Percentiles rank a stretch among this genome's conserved stretches.
Evolutionary conservation across 352 stramenopile genomes (phyloP).

Genomic region (Thalassiosira mediterranea): DNA sequence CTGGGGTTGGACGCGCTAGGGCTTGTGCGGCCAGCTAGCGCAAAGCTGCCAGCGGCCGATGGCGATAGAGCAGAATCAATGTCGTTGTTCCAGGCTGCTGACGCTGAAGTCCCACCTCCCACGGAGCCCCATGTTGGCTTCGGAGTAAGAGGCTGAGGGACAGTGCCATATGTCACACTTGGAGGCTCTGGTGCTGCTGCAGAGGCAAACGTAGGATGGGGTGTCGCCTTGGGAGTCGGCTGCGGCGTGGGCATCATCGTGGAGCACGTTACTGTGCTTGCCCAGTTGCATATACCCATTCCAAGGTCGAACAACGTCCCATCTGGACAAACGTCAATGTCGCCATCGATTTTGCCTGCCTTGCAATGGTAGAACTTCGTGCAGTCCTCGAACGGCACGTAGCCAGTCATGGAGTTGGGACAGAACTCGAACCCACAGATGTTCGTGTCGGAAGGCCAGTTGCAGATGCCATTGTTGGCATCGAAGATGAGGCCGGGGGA

Average conservation of each 20-base stretch:
- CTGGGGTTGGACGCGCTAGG: not conserved
- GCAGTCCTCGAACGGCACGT: constrained; percentile 50
- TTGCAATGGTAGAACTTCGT: constrained; percentile 55
- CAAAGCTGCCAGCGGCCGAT: not conserved
- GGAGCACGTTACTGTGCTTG: constrained; percentile 25
- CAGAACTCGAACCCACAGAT: constrained; percentile 61
- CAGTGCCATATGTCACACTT: not conserved
- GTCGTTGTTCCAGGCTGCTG: not conserved
- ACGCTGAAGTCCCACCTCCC: not conserved
- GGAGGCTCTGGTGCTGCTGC: not conserved
- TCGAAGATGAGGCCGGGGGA: constrained; percentile 35
- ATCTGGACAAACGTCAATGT: constrained; percentile 50
- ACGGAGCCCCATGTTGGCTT: not conserved
- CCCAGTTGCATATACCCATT: constrained; percentile 50
- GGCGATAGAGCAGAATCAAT: not conserved
- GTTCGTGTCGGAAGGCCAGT: constrained; percentile 49
- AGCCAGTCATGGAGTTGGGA: constrained; percentile 18
- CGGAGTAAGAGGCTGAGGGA: not conserved
- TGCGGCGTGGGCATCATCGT: constrained; percentile 3
- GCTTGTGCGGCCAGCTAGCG: too few species aligned
- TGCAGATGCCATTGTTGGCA: constrained; percentile 45
- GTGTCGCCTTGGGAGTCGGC: not conserved
- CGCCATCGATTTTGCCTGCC: constrained; percentile 42
- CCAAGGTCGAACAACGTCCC: constrained; percentile 52
- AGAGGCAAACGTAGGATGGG: not conserved